Evolutionary conservation across 2,329 filamentous ascomycete species (phyloP), one percentile per base, ranked within the genome.

Genomic region (Colletotrichum sp.): DNA sequence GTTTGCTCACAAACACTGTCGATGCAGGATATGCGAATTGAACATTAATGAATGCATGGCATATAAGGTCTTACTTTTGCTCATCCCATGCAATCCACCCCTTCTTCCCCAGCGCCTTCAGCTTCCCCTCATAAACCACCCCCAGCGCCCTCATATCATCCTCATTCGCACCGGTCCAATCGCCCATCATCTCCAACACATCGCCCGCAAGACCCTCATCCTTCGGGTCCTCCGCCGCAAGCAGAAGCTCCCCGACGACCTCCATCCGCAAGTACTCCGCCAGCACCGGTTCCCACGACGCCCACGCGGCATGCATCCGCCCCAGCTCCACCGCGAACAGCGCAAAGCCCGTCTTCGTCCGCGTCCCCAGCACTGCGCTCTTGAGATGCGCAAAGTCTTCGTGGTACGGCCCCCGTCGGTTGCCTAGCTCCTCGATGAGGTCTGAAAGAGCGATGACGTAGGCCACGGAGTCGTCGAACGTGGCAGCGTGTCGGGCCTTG

Each of bases 351-450:
- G 13, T 34, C 6, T 57, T 66, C 21, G 4, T 33, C 13, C 18
- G 29, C 12, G 29, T 8, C 33, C n/a, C 8, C n/a, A 24, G 11
- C 29, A 55, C 13, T 8, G n/a, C 16, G 5, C 75, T 27, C 47
- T 75, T 74, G 27, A 81, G 43, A 2, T 58, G 47, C 9, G 58
- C 18, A 33, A 81, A 76, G 27, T 80, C 77, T 1, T 66, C 54
- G 38, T 81, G 79, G 24, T 81, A 81, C 1, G 77, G 79, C 9
- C 24, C 8, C 12, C 38, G 72, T 1, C 76, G 75, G 1, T 9
- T 38, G 1, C 65, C 73, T 1, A 81, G 77, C 31, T 27, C 18
- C 2, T 68, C 63, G 4, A 79, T 66, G 3, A 78, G 67, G 1
- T 27, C 38, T 12, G 75, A 76, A 4, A 80, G 43, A 21, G 24